phyloP scores from a whole-genome alignment of 2,329 filamentous ascomycete genomes.

The Colletotrichum sp. region DNA sequence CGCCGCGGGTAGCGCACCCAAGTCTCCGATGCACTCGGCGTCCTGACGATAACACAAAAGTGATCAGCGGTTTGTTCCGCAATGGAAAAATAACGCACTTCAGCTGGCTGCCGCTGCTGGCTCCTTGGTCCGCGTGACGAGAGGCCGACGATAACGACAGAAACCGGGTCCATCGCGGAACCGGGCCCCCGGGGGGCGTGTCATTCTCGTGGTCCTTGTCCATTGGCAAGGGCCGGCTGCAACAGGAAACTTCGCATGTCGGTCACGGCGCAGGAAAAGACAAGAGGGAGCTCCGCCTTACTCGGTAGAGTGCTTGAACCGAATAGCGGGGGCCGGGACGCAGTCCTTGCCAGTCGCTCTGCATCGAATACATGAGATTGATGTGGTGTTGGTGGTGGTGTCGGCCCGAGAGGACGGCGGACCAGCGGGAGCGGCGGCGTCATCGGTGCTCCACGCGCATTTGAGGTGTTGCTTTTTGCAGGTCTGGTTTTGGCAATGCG shows the following conservation, averaged over 20 bases:
- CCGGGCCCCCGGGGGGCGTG: neutral
- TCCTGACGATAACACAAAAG: neutral
- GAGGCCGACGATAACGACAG: neutral
- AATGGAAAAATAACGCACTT: neutral
- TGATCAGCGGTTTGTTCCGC: constrained; percentile 1
- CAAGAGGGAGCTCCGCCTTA: neutral
- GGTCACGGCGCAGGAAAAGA: neutral
- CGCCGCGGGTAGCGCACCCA: constrained; percentile 14
- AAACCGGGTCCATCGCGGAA: neutral
- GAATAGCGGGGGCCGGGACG: neutral
- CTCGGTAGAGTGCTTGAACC: constrained; percentile 3
- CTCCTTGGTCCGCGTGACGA: neutral
- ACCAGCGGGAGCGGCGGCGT: neutral
- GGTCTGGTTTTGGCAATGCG: neutral
- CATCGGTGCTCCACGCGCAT: constrained; percentile 8
- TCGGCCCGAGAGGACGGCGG: neutral
- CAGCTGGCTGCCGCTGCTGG: neutral
- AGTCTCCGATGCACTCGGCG: neutral
- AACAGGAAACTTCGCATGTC: neutral
- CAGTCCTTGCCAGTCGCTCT: constrained; percentile 3
- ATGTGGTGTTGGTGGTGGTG: neutral
- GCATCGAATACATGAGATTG: constrained; percentile 8
- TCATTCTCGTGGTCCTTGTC: neutral
- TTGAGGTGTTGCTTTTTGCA: constrained; percentile 13
- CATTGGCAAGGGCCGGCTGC: neutral